These are phyloP conservation scores for Eucalyptus decipiens DNA, from an alignment of 345 rosid species.

Conservation along the genomic window DNA sequence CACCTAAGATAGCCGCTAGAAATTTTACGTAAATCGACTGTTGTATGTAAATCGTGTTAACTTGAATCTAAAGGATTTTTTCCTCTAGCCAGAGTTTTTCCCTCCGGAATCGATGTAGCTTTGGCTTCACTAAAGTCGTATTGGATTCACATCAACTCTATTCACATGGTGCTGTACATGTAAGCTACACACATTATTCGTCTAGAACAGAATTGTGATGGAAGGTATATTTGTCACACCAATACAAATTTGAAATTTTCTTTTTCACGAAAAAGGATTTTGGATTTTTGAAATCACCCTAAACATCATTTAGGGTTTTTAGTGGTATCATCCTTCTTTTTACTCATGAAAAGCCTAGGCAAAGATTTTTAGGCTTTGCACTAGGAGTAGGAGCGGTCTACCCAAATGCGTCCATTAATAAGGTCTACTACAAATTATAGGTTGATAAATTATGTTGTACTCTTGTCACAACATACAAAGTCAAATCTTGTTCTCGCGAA, in stretches of 20 bases:
- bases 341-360: not conserved
- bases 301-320: not conserved
- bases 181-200: not conserved
- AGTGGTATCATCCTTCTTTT: not conserved
- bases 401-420: not conserved
- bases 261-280: not conserved
- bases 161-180: rapidly evolving
- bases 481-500: not conserved
- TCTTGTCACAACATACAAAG: not conserved
- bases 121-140: not conserved
- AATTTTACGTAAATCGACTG: rapidly evolving
- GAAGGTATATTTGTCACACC: not conserved
- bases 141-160: rapidly evolving
- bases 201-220: rapidly evolving
- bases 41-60: not conserved
- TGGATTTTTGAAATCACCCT: not conserved
- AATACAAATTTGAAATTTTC: not conserved
- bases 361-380: not conserved
- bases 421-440: not conserved
- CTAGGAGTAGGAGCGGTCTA: not conserved
- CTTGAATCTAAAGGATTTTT: not conserved
- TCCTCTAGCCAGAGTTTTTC: not conserved
- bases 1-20: rapidly evolving
- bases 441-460: not conserved
- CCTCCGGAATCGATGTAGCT: not conserved